Evolutionary conservation across 495 filamentous ascomycete genomes (phyloP), one percentile per base, ranked within the genome.

Genomic region (Trichocladium uniseriatum): DNA sequence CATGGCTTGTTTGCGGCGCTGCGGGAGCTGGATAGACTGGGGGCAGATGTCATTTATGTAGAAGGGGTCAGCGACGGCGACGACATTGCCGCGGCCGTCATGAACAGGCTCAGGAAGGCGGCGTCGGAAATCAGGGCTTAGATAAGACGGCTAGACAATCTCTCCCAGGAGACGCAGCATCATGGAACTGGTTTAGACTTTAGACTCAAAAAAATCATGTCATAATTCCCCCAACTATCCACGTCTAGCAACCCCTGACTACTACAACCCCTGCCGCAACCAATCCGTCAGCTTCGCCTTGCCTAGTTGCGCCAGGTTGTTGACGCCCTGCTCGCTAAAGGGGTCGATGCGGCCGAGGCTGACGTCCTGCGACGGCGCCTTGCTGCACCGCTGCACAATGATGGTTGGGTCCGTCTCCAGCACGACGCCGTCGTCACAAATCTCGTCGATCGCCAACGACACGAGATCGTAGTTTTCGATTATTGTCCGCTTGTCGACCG

Each of bases 391-490:
- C 54, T 87, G 87, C 31, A 89, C 82, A 58, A 99, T 87, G 52
- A 94, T 79, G 22, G 90, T 87, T 0, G 92, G 89, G 65, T 99
- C 92, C 0, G 89, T 95, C 71, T 99, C 92, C 11, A 99, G 76
- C 54, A 97, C 89, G 54, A 99, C 89, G 27, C 92, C 92, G 56
- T 97, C 92, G 66, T 97, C 92, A 27, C 94, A 82, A 47, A 95
- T 87, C 67, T 99, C 92, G 67, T 99, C 92, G 47, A 97, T 86
- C 37, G 90, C 86, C 18, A 99, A 76, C 18, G 89, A 84, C 48
- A 95, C 86, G 8, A 76, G 77, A 61, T 97, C 92, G 73, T 96
- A 98, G 77, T 96, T 95, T 70, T 99, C 92, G 60, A 96, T 81
- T 52, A 97, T 86, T 9, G 91, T 97, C 52, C 92, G 86, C 75